Conservation (phyloP, 2,329 filamentous ascomycete genomes). For the Colletotrichum navitas region DNA sequence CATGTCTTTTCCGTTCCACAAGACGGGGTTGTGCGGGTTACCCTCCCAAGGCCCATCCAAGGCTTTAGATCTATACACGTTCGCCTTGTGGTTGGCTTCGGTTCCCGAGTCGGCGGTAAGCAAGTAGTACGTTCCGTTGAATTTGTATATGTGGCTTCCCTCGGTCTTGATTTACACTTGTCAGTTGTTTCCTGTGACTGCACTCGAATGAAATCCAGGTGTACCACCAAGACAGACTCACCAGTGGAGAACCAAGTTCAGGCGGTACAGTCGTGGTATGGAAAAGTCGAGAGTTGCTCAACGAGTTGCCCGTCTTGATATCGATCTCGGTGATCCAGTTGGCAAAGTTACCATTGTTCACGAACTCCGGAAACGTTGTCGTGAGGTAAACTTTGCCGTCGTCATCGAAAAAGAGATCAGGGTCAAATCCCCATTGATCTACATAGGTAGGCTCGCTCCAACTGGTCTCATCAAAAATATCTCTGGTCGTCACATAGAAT, state of each 20-base stretch:
- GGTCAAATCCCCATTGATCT: conserved; percentile 42
- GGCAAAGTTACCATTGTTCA: conserved; percentile 39
- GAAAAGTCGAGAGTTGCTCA: conserved; percentile 35
- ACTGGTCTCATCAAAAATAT: conserved; percentile 40
- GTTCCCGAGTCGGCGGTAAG: conserved; percentile 42
- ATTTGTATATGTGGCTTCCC: conserved; percentile 42
- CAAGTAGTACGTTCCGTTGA: conserved; percentile 41
- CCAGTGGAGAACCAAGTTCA: conserved; percentile 51
- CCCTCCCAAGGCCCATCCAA: conserved; percentile 39
- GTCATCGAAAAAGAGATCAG: conserved; percentile 40
- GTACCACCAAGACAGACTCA: conserved; percentile 48
- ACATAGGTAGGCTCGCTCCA: conserved; percentile 42
- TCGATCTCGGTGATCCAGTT: conserved; percentile 43
- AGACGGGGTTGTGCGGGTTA: conserved; percentile 40
- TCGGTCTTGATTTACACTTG: conserved; percentile 48
- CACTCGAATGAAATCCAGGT: conserved; percentile 51
- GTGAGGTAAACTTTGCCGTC: conserved; percentile 41
- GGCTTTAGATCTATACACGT: conserved; percentile 31
- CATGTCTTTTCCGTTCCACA: conserved; percentile 41
- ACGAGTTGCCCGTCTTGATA: conserved; percentile 40
- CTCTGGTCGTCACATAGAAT: conserved; percentile 38
- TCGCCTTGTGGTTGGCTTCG: conserved; percentile 39
- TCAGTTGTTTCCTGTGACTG: conserved; percentile 51
- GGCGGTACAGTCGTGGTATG: conserved; percentile 40
- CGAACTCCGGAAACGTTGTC: conserved; percentile 31